Percentiles rank a stretch among this genome's conserved stretches.
phyloP scores from a whole-genome alignment of 2,329 filamentous ascomycete species.

The Neofusicoccum umdonicola region DNA sequence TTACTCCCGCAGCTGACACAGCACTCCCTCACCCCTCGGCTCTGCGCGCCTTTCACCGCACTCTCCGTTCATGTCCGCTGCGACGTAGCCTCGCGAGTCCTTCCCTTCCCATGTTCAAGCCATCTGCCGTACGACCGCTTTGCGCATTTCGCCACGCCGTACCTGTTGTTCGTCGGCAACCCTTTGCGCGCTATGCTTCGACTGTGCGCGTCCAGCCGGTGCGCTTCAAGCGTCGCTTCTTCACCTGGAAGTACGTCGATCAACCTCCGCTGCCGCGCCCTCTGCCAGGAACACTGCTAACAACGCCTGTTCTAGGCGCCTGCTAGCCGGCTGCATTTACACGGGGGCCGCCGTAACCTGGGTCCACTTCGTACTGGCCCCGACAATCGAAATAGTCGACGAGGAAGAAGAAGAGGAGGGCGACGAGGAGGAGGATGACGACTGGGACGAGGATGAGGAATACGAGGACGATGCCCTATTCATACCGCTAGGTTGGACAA shows the following conservation, averaged over 20 bases:
- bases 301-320: constrained; percentile 1
- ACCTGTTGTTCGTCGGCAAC: constrained; percentile 23
- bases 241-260: constrained; percentile 32
- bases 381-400: constrained; percentile 17
- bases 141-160: constrained; percentile 25
- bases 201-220: constrained; percentile 38
- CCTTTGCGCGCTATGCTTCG: constrained; percentile 21
- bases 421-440: constrained; percentile 31
- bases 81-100: constrained; percentile 20
- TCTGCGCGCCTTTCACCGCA: background rate
- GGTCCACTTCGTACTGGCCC: constrained; percentile 22
- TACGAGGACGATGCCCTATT: constrained; percentile 36
- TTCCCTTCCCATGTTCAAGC: constrained; percentile 36
- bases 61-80: constrained; percentile 9
- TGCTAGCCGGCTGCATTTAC: constrained; percentile 20
- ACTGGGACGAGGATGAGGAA: constrained; percentile 31
- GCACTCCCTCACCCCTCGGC: background rate
- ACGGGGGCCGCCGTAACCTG: constrained; percentile 20
- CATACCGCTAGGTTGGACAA: constrained; percentile 49
- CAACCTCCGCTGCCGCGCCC: background rate
- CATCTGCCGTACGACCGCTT: constrained; percentile 36
- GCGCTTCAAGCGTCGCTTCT: constrained; percentile 38
- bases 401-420: constrained; percentile 30
- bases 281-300: background rate
- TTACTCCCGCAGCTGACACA: background rate